Conservation (phyloP, 2,329 filamentous ascomycete species). For the Pyricularia sp. region DNA sequence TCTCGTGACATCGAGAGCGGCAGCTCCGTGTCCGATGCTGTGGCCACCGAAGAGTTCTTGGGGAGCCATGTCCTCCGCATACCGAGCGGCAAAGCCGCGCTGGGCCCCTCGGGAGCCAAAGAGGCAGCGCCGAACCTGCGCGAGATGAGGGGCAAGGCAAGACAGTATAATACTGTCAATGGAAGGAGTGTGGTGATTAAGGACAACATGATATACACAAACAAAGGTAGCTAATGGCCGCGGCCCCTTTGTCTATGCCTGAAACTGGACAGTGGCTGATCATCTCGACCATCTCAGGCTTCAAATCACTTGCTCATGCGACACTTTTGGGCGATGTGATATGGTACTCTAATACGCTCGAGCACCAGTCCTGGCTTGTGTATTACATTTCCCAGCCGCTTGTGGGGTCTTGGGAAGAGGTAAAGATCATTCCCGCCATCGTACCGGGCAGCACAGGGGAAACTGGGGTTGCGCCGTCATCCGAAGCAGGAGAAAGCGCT, state of each 20-base stretch:
- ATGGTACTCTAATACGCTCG: constrained; percentile 80
- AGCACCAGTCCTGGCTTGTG: constrained; percentile 86
- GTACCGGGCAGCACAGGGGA: constrained; percentile 27
- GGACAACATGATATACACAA: constrained; percentile 84
- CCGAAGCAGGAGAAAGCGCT: constrained; percentile 20
- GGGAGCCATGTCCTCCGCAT: constrained; percentile 92
- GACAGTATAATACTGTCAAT: constrained; percentile 86
- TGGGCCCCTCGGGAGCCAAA: constrained; percentile 36
- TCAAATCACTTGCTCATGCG: constrained; percentile 82
- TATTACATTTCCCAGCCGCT: constrained; percentile 91
- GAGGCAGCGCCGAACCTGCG: constrained; percentile 53
- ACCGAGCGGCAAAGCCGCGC: constrained; percentile 34
- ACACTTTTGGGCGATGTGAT: constrained; percentile 72
- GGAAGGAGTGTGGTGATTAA: constrained; percentile 89
- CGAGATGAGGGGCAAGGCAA: constrained; percentile 83
- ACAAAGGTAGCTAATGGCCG: constrained; percentile 57
- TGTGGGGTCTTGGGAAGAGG: constrained; percentile 68
- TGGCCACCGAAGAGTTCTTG: constrained; percentile 85
- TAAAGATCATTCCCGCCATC: constrained; percentile 55
- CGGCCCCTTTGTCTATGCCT: neutral
- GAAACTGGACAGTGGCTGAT: neutral
- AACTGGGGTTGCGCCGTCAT: constrained; percentile 6
- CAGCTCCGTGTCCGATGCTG: constrained; percentile 62
- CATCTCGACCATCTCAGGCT: constrained; percentile 42
- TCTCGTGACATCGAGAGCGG: constrained; percentile 79